These are phyloP conservation scores for Calonectria naviculata DNA, from an alignment of 2,329 filamentous ascomycete species.

Conservation along the genomic window DNA sequence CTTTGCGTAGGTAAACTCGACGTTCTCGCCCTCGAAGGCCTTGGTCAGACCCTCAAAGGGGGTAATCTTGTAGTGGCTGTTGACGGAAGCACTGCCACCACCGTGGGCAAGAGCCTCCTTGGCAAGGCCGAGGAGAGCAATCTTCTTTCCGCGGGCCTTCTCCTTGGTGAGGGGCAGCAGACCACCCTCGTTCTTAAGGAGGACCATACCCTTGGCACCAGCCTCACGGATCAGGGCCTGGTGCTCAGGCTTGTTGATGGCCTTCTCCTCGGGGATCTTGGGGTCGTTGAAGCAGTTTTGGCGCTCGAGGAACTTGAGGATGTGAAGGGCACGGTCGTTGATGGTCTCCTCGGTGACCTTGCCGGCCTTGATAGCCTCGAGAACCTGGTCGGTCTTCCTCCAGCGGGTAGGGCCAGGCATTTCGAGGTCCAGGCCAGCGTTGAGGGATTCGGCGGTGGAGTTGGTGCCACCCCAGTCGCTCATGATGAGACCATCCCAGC, in stretches of 20 bases:
- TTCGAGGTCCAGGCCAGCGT: slow-evolving; percentile 40
- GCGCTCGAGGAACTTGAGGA: slow-evolving; percentile 16
- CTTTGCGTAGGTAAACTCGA: slow-evolving; percentile 35
- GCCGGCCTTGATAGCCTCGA: slow-evolving; percentile 14
- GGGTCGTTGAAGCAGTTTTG: slow-evolving; percentile 21
- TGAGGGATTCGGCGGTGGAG: slow-evolving; percentile 38
- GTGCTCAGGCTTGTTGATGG: slow-evolving; percentile 39
- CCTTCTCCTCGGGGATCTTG: slow-evolving; percentile 25
- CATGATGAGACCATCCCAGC: slow-evolving; percentile 44
- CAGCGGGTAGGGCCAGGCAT: slow-evolving; percentile 44
- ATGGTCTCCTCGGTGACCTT: slow-evolving; percentile 17
- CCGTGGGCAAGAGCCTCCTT: slow-evolving; percentile 43
- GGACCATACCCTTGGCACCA: slow-evolving; percentile 63
- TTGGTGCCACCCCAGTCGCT: slow-evolving; percentile 39
- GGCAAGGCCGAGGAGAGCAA: slow-evolving; percentile 43
- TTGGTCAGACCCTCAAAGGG: slow-evolving; percentile 41
- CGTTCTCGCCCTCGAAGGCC: slow-evolving; percentile 25
- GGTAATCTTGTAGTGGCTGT: slow-evolving; percentile 43
- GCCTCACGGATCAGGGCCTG: slow-evolving; percentile 28
- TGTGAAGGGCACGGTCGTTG: not conserved
- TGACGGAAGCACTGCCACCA: slow-evolving; percentile 46
- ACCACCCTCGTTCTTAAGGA: slow-evolving; percentile 70
- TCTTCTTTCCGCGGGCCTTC: slow-evolving; percentile 35
- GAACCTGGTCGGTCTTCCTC: slow-evolving; percentile 14
- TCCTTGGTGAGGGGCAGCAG: slow-evolving; percentile 63